phyloP scores from a whole-genome alignment of 768 basidiomycete species.

The Tricholoma furcatifolium region DNA sequence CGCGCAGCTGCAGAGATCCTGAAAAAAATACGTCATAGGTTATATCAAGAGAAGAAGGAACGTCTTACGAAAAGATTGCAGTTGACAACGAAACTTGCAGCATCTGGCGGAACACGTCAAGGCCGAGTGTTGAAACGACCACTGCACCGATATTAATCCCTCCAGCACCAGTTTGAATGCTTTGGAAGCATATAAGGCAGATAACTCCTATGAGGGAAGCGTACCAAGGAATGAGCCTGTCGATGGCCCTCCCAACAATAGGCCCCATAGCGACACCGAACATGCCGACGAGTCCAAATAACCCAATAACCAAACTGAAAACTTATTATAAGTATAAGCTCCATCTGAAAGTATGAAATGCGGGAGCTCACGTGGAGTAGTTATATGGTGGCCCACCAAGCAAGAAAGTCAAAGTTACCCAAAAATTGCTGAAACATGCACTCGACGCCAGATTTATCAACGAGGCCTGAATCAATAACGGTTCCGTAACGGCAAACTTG shows the following conservation, averaged over 20 bases:
- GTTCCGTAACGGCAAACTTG: conserved; percentile 74
- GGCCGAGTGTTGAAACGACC: conserved; percentile 63
- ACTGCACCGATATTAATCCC: conserved; percentile 71
- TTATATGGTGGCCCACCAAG: conserved; percentile 74
- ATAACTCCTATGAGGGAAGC: conserved; percentile 59
- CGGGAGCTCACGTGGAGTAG: conserved; percentile 59
- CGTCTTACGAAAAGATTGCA: conserved; percentile 51
- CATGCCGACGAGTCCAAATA: conserved; percentile 75
- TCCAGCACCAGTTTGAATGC: conserved; percentile 67
- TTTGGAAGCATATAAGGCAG: conserved; percentile 49
- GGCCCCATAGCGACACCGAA: conserved; percentile 71
- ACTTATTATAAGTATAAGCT: neutral
- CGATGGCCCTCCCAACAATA: conserved; percentile 64
- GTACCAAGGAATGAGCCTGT: conserved; percentile 75
- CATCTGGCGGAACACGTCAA: conserved; percentile 76
- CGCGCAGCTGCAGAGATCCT: conserved; percentile 47
- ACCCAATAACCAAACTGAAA: conserved; percentile 54
- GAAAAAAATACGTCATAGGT: conserved; percentile 4
- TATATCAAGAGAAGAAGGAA: neutral
- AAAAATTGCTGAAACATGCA: conserved; percentile 57
- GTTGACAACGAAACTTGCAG: conserved; percentile 67
- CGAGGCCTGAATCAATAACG: conserved; percentile 67
- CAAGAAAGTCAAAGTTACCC: conserved; percentile 81
- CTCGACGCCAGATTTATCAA: conserved; percentile 63
- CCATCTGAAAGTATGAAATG: neutral